Base-by-base conservation (phyloP, 352 stramenopile genomes). In the Phytopythium vexans region DNA sequence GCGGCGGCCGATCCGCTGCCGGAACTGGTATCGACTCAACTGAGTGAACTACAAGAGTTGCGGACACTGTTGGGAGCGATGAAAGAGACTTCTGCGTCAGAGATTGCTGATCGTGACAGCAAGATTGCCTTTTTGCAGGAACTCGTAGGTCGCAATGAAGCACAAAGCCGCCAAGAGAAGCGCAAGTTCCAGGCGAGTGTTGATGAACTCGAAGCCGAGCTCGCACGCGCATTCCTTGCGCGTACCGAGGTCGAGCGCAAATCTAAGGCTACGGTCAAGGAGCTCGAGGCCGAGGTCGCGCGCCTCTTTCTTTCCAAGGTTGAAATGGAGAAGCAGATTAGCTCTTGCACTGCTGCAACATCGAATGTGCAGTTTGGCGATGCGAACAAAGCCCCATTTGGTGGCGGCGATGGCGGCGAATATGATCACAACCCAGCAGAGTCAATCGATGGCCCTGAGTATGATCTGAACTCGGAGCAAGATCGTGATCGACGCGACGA, bases 261-360 rank as follows among this genome's bases (percentile, higher is more conserved):
- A 53, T 59, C 74, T 1, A 82, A 86, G n/a, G 64, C 68, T 33
- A 67, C 70, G 4, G 56, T 83, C 21, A 82, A 86, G 49, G 57
- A 85, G 42, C 62, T 80, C 6, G 74, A 82, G 47, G 76, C 79
- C 16, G 74, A 83, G 41, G 72, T 82, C 14, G 74, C 72, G 16
- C 62, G 70, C 0, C 71, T 82, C 39, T 84, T 80, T 40, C 60
- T 83, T 9, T 64, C 74, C 16, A 83, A 86, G 44, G 72, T 81
- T 15, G 70, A 82, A 40, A 50, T 84, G 1, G 70, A 82, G 39
- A 82, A 82, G 35, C 51, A 72, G 41, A 37, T 74, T 31, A 39
- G 32, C 35, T 45, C 52, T 43, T 15, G 35, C 27, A 6, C 11
- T 3, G 49, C 14, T 21, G 42, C 58, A 37, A n/a, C 27, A 44